A percentile compares a stretch with the other conserved stretches of the same genome.
These are phyloP conservation scores for Hyphodiscus hymeniophilus DNA, from an alignment of 495 filamentous ascomycete genomes.

Conservation along the genomic window DNA sequence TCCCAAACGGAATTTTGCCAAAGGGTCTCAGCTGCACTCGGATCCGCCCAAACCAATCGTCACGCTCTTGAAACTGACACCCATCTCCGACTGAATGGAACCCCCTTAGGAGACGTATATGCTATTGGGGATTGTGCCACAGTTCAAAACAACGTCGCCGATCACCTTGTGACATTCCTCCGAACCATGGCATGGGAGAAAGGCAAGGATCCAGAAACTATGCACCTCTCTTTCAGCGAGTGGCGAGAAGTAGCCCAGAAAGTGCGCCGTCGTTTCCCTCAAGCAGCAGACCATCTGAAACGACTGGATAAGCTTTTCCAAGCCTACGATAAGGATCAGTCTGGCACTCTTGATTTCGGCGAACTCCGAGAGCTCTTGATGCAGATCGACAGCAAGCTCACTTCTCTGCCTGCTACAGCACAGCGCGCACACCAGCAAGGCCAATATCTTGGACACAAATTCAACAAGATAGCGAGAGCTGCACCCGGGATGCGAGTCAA, in stretches of 20 bases:
- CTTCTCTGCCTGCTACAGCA: conserved; percentile 80
- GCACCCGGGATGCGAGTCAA: conserved; percentile 71
- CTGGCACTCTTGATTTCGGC: conserved; percentile 86
- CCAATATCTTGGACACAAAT: conserved; percentile 84
- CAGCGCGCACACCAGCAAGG: conserved; percentile 97
- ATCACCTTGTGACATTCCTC: conserved; percentile 80
- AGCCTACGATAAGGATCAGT: conserved; percentile 86
- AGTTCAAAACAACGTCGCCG: conserved; percentile 90
- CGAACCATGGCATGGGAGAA: conserved; percentile 88
- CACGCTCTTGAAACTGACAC: conserved; percentile 94
- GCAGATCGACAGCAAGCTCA: conserved; percentile 87
- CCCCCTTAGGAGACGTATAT: conserved; percentile 92
- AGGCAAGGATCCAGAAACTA: conserved; percentile 74
- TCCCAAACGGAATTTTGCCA: conserved; percentile 76
- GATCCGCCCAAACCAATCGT: conserved; percentile 68
- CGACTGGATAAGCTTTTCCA: conserved; percentile 84
- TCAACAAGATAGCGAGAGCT: conserved; percentile 82
- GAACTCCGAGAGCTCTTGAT: conserved; percentile 81
- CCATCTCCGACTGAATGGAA: conserved; percentile 84
- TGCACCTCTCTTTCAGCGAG: conserved; percentile 76
- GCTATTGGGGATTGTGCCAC: conserved; percentile 96
- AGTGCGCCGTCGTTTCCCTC: conserved; percentile 84
- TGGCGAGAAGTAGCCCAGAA: conserved; percentile 77
- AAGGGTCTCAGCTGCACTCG: conserved; percentile 61
- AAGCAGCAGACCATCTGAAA: conserved; percentile 82